Percentiles rank a stretch among this genome's conserved stretches.
Evolutionary conservation across 306 rosid species (phyloP).

Genomic region (Prunus persica): Prunus_persica_NCBIv2 NC_034009.1:28258001-28258500

Average conservation of each 20-base stretch:
- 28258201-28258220: slow-evolving; percentile 8
- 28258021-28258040: slow-evolving; percentile 17
- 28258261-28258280: slow-evolving; percentile 29
- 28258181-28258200: slow-evolving; percentile 3
- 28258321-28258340: slow-evolving; percentile 7
- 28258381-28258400: neutral
- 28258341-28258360: neutral
- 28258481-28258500: no score
- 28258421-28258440: no score
- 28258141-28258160: slow-evolving; percentile 57
- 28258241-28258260: slow-evolving; percentile 20
- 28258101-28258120: slow-evolving; percentile 87
- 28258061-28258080: slow-evolving; percentile 56
- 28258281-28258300: neutral
- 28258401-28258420: no score
- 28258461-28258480: no score
- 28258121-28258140: slow-evolving; percentile 79
- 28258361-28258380: neutral
- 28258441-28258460: no score
- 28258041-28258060: slow-evolving; percentile 20
- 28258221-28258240: slow-evolving; percentile 8
- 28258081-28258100: slow-evolving; percentile 49
- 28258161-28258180: slow-evolving; percentile 45
- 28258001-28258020: slow-evolving; percentile 59
- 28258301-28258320: neutral